Evolutionary conservation across 768 basidiomycete species (phyloP), one percentile per base, ranked within the genome.

Genomic region (Leccinellum albellum): DNA sequence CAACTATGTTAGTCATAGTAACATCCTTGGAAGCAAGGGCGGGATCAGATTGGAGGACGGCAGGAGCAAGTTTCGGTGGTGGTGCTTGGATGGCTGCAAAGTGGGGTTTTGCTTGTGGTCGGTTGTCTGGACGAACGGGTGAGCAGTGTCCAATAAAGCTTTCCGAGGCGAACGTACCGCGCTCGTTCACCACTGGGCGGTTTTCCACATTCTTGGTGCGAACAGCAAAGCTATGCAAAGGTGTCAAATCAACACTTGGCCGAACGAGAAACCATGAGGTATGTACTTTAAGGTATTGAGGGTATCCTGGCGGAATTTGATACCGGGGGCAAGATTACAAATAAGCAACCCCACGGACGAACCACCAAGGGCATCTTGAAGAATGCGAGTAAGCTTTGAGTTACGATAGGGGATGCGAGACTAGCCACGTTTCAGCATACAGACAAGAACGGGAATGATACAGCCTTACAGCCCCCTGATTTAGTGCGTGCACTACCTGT

Each of bases 311-410:
- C 89, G 78, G 62, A 92, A 93, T 69, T 86, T 92, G 32, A 73
- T 74, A 1, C 89, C 90, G 15, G 94, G 92, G 10, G 93, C 89
- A 9, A 96, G 75, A 63, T 94, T 94, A 71, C 91, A 93, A 31
- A 96, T 90, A 42, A 95, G 76, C 21, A 95, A 73, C 2, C 89
- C 89, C 10, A 90, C 79, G 0, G 89, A 87, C 2, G 82, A 79
- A 13, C 94, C 94, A 21, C 91, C 91, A 1, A 96, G 82, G 0
- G 92, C 91, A 59, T 93, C 91, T 85, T 94, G 91, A 1, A 96
- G 79, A 51, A 95, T 86, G 24, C 94, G 79, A 0, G 93, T 96
- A 32, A 95, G 78, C 67, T 94, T 94, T 1, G 91, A 90, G 68
- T 95, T 90, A 45, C 94, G 85, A 66, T 94, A 95, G 0, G 94